phyloP scores from a whole-genome alignment of 306 rosid genomes.

The Begonia masoniana region DNA sequence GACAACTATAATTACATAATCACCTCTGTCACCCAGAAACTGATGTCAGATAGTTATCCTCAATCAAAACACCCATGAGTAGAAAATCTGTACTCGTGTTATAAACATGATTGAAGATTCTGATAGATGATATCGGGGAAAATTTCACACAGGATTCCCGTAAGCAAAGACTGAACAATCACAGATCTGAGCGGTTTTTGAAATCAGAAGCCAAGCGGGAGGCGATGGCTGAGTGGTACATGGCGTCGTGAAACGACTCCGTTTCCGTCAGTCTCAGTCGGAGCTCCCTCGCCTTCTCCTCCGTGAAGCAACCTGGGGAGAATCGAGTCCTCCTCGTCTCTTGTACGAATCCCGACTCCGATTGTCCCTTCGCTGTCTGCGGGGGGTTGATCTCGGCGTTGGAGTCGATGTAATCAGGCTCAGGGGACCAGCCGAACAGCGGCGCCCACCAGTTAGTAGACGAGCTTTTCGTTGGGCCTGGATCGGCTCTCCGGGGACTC shows the following conservation, averaged over 20 bases:
- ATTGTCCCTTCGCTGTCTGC: constrained; percentile 7
- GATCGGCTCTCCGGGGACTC: constrained; percentile 20
- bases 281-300: constrained; percentile 77
- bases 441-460: constrained; percentile 76
- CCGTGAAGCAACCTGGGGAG: constrained; percentile 67
- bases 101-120: background rate
- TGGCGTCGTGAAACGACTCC: constrained; percentile 62
- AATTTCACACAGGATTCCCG: background rate
- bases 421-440: constrained; percentile 64
- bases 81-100: no score
- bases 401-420: constrained; percentile 70
- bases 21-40: no score
- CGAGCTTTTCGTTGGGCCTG: constrained; percentile 21
- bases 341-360: constrained; percentile 7
- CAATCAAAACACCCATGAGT: no score
- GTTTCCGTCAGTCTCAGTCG: constrained; percentile 48
- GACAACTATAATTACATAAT: constrained; percentile 10
- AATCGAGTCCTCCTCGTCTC: constrained; percentile 23
- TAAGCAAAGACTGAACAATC: background rate
- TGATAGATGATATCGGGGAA: no score
- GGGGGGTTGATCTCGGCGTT: constrained; percentile 9
- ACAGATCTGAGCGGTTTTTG: constrained; percentile 31
- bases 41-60: no score
- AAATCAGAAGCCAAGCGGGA: constrained; percentile 78
- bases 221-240: constrained; percentile 97